These are phyloP conservation scores for Penicillium sp. DNA, from an alignment of 2,329 filamentous ascomycete genomes.

Conservation along the genomic window DNA sequence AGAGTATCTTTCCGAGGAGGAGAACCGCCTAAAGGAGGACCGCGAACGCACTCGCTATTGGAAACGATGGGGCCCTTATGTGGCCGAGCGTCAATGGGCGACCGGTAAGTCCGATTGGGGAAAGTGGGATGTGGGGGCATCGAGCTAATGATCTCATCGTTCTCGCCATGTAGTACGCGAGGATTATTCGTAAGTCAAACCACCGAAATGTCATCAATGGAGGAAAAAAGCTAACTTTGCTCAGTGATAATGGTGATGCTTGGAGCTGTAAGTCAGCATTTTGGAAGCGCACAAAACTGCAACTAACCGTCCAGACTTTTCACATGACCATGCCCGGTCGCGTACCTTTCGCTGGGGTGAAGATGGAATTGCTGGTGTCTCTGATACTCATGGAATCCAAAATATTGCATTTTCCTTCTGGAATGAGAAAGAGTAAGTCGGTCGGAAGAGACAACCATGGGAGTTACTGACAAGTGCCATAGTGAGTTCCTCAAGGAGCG, in stretches of 20 bases:
- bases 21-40: constrained; percentile 86
- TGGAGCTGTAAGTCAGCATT: constrained; percentile 76
- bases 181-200: constrained; percentile 72
- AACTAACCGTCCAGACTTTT: constrained; percentile 68
- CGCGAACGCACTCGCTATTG: constrained; percentile 83
- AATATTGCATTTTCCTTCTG: constrained; percentile 96
- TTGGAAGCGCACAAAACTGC: neutral
- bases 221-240: constrained; percentile 27
- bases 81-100: constrained; percentile 93
- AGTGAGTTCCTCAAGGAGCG: constrained; percentile 94
- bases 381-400: constrained; percentile 85
- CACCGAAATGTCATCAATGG: too few species aligned
- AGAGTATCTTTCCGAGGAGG: constrained; percentile 85
- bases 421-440: constrained; percentile 87
- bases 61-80: constrained; percentile 97
- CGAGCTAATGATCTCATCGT: constrained; percentile 26
- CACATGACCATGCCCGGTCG: constrained; percentile 86
- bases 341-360: constrained; percentile 94
- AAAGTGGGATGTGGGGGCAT: neutral
- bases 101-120: constrained; percentile 62
- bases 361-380: constrained; percentile 94
- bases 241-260: constrained; percentile 79
- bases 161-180: constrained; percentile 66
- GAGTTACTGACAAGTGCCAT: constrained; percentile 3
- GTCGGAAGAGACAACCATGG: neutral